Base-by-base conservation (phyloP, 192 early-diverging fungal genomes). In the Glomus cerebriforme region DNA sequence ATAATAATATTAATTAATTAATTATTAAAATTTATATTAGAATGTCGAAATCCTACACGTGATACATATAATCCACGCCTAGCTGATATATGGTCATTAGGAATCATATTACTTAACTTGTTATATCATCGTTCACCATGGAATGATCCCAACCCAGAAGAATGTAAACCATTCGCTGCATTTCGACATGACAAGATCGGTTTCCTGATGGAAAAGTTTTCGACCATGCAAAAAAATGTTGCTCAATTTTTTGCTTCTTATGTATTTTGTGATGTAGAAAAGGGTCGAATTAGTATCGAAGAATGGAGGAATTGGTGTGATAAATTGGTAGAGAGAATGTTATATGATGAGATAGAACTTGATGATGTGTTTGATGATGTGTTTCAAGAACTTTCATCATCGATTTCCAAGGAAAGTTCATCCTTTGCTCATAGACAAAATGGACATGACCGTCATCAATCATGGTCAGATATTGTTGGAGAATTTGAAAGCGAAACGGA, bases 41-140 rank as follows among this genome's bases (percentile, higher is more conserved):
- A 87, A 69, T 87, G 86, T 62, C 81, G 83, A 35, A 87, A 87
- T 78, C 79, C 85, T 24, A 31, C 81, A 29, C 76, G 77, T 70
- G 58, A 76, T 27, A 62, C 68, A 5, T 93, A 93, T 79, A 87
- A 90, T 71, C 86, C 91, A 7, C 82, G 86, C 45, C 83, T 87
- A 47, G 89, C 90, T 35, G 92, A 93, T 54, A 83, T 93, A 45
- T 93, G 92, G 92, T 91, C 92, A 15, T 84, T 93, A 64, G 92
- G 92, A 62, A 91, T 93, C 60, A 88, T 93, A 35, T 85, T 93
- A 60, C 85, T 93, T 82, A 93, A 93, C 73, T 78, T 93, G 73
- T 78, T 92, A 7, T 93, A 90, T 75, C 91, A 88, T 71, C 89
- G 90, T 69, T 91, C 89, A 43, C 92, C 91, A n/a, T 93, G 92